Evolutionary conservation across 306 rosid genomes (phyloP).

Genomic region (Cucurbita maxima): DNA sequence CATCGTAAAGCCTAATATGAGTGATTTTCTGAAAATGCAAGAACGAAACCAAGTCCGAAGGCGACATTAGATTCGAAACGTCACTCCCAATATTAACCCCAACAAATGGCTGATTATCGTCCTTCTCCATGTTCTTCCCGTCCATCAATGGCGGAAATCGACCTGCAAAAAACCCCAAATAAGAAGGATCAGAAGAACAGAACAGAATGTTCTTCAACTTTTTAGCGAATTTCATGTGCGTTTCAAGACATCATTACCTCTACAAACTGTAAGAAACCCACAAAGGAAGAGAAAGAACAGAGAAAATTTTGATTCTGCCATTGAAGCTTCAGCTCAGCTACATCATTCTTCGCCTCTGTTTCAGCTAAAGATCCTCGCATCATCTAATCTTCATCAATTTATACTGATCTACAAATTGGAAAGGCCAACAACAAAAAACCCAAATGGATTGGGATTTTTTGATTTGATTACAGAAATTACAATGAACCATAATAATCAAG

Average conservation of each 20-base stretch:
- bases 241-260: constrained; percentile 21
- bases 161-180: constrained; percentile 16
- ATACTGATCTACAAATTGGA: background rate
- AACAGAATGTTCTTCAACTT: background rate
- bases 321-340: constrained; percentile 26
- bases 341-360: constrained; percentile 40
- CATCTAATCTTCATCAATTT: constrained; percentile 15
- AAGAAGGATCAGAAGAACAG: background rate
- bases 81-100: constrained; percentile 78
- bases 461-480: background rate
- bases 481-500: background rate
- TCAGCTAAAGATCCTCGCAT: constrained; percentile 61
- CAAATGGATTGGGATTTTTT: background rate
- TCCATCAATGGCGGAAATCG: constrained; percentile 7
- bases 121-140: constrained; percentile 9
- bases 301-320: constrained; percentile 31
- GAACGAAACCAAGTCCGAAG: constrained; percentile 36
- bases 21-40: constrained; percentile 47
- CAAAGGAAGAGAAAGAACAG: constrained; percentile 9
- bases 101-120: constrained; percentile 40
- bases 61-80: constrained; percentile 41
- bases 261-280: background rate
- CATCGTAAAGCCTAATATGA: constrained; percentile 66
- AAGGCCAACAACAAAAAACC: background rate
- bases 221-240: background rate